A percentile compares a stretch with the other conserved stretches of the same genome.
These are phyloP conservation scores for Agrocybe pediades DNA, from an alignment of 768 basidiomycete genomes.

Conservation along the genomic window DNA sequence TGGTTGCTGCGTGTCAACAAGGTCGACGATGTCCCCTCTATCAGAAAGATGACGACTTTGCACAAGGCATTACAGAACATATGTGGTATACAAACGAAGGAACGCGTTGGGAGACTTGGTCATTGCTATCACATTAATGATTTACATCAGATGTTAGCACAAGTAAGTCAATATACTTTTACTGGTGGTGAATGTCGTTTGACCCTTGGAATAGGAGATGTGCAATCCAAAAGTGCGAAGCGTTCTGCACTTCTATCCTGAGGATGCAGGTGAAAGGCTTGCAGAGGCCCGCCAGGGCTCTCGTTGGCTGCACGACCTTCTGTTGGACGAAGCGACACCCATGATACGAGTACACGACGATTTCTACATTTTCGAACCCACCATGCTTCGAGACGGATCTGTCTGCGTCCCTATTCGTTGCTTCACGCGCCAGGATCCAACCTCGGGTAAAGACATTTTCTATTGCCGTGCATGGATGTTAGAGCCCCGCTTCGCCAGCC, in stretches of 20 bases:
- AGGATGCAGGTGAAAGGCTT: not conserved
- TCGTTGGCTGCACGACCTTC: not conserved
- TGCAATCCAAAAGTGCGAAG: not conserved
- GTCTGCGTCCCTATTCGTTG: slow-evolving; percentile 13
- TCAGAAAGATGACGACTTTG: not conserved
- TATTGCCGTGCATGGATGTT: slow-evolving; percentile 3
- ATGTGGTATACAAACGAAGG: slow-evolving; percentile 2
- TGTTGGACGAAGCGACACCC: not conserved
- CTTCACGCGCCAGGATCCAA: slow-evolving; percentile 7
- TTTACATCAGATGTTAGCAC: slow-evolving; percentile 1
- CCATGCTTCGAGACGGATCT: not conserved
- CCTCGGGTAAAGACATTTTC: not conserved
- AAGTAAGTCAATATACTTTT: not conserved
- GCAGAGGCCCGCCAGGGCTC: not conserved
- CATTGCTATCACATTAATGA: slow-evolving; percentile 7
- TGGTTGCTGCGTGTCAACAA: slow-evolving; percentile 22
- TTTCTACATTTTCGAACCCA: not conserved
- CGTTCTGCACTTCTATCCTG: not conserved
- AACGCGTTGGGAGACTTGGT: not conserved
- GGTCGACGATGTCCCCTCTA: not conserved
- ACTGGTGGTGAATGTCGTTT: not conserved
- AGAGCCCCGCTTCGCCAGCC: not conserved
- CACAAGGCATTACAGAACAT: slow-evolving; percentile 1
- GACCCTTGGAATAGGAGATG: not conserved
- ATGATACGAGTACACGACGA: not conserved